Percentiles rank a stretch among this genome's conserved stretches.
These are phyloP conservation scores for Hypomontagnella monticulosa DNA, from an alignment of 495 filamentous ascomycete species.

Conservation along the genomic window DNA sequence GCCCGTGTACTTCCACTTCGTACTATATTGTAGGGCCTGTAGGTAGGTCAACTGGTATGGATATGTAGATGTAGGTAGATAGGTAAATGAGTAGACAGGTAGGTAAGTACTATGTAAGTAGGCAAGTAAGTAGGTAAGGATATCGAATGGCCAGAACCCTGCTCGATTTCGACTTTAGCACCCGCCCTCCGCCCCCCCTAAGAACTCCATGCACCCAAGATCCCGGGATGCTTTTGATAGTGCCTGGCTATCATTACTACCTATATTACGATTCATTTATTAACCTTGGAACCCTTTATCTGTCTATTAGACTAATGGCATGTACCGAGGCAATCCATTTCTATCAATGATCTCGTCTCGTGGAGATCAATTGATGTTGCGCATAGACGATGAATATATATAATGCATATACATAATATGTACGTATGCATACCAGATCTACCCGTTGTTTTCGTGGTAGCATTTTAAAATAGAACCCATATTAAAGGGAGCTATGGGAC, in stretches of 20 bases:
- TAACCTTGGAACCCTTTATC: neutral
- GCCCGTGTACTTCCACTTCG: no score
- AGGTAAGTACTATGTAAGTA: constrained; percentile 16
- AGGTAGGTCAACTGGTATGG: no score
- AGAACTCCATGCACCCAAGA: constrained; percentile 45
- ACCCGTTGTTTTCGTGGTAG: no score
- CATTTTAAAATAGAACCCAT: neutral
- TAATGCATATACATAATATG: no score
- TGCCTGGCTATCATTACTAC: constrained; percentile 26
- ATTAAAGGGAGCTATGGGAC: neutral
- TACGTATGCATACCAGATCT: no score
- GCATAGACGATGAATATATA: neutral
- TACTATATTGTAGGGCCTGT: no score
- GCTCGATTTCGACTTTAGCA: constrained; percentile 33
- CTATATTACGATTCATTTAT: constrained; percentile 45
- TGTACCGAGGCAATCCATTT: neutral
- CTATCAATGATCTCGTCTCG: no score
- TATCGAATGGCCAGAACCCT: constrained; percentile 44
- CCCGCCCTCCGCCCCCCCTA: constrained; percentile 38
- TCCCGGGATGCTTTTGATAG: constrained; percentile 41
- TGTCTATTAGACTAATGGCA: constrained; percentile 10
- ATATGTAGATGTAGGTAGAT: no score
- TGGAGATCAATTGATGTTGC: no score
- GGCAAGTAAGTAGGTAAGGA: constrained; percentile 27
- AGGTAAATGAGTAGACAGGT: no score